Conservation (phyloP, 805 yeast genomes). For the Monosporozyma aerobia region DNA sequence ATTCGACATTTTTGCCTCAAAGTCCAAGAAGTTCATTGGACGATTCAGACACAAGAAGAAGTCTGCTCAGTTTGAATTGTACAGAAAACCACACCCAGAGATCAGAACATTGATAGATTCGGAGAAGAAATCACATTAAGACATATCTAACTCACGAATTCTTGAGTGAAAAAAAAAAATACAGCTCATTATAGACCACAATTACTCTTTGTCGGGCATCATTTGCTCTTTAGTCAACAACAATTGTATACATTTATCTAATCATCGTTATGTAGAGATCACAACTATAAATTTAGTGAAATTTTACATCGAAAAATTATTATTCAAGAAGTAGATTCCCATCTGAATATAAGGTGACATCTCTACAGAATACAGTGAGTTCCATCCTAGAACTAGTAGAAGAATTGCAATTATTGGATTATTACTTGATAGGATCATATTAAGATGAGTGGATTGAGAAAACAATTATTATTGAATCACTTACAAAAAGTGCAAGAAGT, state of each 20-base stretch:
- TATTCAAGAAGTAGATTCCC: neutral
- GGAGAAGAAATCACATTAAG: neutral
- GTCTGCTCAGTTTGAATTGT: constrained; percentile 3
- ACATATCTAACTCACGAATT: neutral
- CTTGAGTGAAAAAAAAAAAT: no score
- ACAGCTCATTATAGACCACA: neutral
- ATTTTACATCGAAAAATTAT: neutral
- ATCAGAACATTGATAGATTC: neutral
- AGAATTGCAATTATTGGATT: neutral
- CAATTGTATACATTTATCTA: neutral
- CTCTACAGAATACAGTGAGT: neutral
- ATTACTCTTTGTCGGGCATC: neutral
- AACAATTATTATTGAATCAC: constrained; percentile 10
- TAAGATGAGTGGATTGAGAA: constrained; percentile 17
- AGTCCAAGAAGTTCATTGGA: constrained; percentile 3
- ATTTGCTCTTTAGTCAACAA: neutral
- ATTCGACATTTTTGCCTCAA: neutral
- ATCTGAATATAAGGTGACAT: neutral
- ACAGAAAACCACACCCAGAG: constrained; percentile 7
- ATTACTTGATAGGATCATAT: neutral
- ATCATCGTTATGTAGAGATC: neutral
- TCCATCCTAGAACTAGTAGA: neutral
- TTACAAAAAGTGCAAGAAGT: constrained; percentile 5
- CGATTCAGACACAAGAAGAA: constrained; percentile 7
- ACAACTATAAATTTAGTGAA: neutral